Conservation (phyloP, 345 rosid species). For the Zanthoxylum bungeanum region DNA sequence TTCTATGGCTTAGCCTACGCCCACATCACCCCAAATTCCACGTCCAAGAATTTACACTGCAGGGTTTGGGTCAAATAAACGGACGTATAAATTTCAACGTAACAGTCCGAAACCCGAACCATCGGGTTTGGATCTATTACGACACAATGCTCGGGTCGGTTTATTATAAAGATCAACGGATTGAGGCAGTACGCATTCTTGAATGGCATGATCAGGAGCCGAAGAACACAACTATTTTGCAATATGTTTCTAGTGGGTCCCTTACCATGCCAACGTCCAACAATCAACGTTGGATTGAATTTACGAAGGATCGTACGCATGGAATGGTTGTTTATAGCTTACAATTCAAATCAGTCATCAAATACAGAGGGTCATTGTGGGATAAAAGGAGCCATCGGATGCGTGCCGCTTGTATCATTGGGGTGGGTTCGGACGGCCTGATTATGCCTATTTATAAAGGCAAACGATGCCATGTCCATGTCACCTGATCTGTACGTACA, state of each 20-base stretch:
- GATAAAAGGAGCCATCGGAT: constrained; percentile 24
- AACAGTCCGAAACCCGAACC: constrained; percentile 29
- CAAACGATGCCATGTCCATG: constrained; percentile 22
- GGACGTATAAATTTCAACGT: constrained; percentile 32
- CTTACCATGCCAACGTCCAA: background rate
- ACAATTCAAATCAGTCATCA: constrained; percentile 18
- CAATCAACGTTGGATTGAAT: constrained; percentile 25
- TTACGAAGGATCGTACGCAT: constrained; percentile 18
- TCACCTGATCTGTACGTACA: background rate
- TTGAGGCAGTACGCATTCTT: constrained; percentile 16
- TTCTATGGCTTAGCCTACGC: constrained; percentile 27
- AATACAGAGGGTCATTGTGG: constrained; percentile 25
- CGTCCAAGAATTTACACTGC: constrained; percentile 20
- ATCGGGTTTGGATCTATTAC: constrained; percentile 22
- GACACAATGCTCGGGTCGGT: constrained; percentile 19
- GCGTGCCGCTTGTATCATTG: constrained; percentile 26
- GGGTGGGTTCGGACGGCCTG: constrained; percentile 25
- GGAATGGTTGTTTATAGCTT: constrained; percentile 27
- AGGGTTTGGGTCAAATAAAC: constrained; percentile 18
- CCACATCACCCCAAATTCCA: constrained; percentile 23
- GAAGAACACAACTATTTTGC: constrained; percentile 20
- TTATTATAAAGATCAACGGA: constrained; percentile 23
- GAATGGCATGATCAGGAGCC: constrained; percentile 28
- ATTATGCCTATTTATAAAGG: constrained; percentile 13
- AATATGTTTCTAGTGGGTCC: constrained; percentile 18